phyloP scores from a whole-genome alignment of 164 flowering plant species.

The Houttuynia cordata region DNA sequence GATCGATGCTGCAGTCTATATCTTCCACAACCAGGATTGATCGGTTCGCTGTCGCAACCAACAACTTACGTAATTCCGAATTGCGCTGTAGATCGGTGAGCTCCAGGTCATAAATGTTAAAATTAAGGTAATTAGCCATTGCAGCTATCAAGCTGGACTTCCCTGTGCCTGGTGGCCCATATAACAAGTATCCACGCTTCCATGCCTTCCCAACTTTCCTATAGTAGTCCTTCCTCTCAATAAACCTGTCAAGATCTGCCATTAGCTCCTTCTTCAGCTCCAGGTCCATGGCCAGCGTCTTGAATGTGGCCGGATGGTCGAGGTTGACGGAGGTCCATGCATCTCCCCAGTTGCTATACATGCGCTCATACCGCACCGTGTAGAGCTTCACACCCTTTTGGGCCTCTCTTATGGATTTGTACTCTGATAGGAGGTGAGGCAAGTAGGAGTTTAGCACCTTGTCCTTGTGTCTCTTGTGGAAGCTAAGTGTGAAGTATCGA shows the following conservation, averaged over 20 bases:
- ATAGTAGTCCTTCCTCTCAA: constrained; percentile 34
- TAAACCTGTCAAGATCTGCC: constrained; percentile 42
- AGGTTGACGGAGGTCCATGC: constrained; percentile 16
- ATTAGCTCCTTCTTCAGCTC: constrained; percentile 27
- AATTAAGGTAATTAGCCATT: constrained; percentile 59
- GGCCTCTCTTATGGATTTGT: too few species aligned
- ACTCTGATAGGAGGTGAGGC: constrained; percentile 24
- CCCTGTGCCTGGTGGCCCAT: constrained; percentile 72
- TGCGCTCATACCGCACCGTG: constrained; percentile 10
- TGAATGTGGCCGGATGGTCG: constrained; percentile 54
- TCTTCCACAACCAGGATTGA: constrained; percentile 57
- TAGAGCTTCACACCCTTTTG: constrained; percentile 23
- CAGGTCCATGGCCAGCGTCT: constrained; percentile 53
- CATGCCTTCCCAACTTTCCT: constrained; percentile 55
- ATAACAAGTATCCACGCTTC: constrained; percentile 61
- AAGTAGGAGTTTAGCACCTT: constrained; percentile 21
- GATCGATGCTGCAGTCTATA: constrained; percentile 31
- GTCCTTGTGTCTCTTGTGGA: constrained; percentile 25
- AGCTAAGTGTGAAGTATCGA: neutral
- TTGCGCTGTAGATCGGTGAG: constrained; percentile 37
- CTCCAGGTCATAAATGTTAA: constrained; percentile 53
- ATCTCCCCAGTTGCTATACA: constrained; percentile 1
- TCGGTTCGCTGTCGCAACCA: constrained; percentile 29
- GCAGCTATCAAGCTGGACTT: constrained; percentile 70
- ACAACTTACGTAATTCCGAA: constrained; percentile 35